phyloP scores from a whole-genome alignment of 208 protist genomes.

The Leishmania tarentolae region DNA sequence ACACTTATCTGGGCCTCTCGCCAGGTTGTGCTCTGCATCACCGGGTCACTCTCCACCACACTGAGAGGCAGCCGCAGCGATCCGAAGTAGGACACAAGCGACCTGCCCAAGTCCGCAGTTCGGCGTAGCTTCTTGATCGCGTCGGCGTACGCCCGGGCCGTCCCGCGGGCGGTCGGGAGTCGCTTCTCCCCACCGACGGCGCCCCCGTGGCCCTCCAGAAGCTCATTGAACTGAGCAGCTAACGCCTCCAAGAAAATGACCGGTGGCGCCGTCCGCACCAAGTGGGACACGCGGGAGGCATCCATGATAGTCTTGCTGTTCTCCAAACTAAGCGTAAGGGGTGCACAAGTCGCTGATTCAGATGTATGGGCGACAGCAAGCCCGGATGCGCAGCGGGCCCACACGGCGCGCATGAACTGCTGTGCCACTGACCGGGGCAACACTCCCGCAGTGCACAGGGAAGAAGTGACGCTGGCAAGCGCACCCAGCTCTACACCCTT shows the following conservation, averaged over 20 bases:
- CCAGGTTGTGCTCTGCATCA: not conserved
- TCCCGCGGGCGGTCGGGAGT: constrained; percentile 6
- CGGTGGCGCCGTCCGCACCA: not conserved
- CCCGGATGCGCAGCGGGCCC: constrained; percentile 11
- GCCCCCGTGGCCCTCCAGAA: not conserved
- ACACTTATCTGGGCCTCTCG: constrained; percentile 5
- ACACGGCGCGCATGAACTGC: constrained; percentile 9
- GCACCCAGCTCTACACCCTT: constrained; percentile 31
- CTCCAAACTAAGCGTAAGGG: constrained; percentile 16
- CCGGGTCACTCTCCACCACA: not conserved
- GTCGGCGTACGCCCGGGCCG: constrained; percentile 12
- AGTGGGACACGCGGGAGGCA: not conserved
- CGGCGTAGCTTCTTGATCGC: constrained; percentile 16
- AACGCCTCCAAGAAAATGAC: constrained; percentile 11
- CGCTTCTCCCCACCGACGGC: not conserved
- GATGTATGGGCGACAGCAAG: constrained; percentile 1
- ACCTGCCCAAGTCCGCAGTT: constrained; percentile 15
- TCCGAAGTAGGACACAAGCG: constrained; percentile 17
- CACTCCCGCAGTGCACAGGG: constrained; percentile 17
- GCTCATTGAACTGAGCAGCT: constrained; percentile 8
- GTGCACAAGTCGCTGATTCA: not conserved
- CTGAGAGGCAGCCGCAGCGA: not conserved
- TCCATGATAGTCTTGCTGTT: constrained; percentile 35
- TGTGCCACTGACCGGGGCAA: constrained; percentile 1
- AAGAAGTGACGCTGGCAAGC: constrained; percentile 31